Conservation (phyloP, 2,329 filamentous ascomycete species). For the Claviceps sp. region DNA sequence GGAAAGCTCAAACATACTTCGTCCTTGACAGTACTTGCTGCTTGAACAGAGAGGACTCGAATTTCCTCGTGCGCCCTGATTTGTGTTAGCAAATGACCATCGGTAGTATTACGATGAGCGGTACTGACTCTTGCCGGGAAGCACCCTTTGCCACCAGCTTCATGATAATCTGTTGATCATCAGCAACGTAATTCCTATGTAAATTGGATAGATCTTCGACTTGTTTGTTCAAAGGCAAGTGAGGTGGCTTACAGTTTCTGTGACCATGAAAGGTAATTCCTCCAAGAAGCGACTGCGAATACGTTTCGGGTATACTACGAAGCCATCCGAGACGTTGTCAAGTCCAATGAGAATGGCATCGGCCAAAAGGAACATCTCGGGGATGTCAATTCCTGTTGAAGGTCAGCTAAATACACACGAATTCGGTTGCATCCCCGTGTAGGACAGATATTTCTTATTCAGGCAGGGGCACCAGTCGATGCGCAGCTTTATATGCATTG, state of each 20-base stretch:
- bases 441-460: neutral
- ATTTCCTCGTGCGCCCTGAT: conserved; percentile 65
- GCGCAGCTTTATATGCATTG: neutral
- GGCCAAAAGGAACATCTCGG: conserved; percentile 53
- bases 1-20: conserved; percentile 16
- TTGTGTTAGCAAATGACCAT: neutral
- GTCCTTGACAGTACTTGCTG: conserved; percentile 44
- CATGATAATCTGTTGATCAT: conserved; percentile 51
- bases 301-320: conserved; percentile 67
- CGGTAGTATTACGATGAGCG: neutral
- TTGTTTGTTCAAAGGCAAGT: neutral
- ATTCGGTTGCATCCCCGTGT: neutral
- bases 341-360: conserved; percentile 54
- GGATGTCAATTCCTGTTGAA: conserved; percentile 37
- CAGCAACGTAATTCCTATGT: neutral
- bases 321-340: conserved; percentile 54
- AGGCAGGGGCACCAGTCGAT: neutral
- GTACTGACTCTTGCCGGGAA: conserved; percentile 50
- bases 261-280: conserved; percentile 81
- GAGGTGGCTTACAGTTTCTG: conserved; percentile 16
- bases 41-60: conserved; percentile 67
- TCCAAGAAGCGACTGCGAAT: conserved; percentile 55
- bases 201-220: too few species aligned
- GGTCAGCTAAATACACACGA: conserved; percentile 21
- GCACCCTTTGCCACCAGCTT: conserved; percentile 56